A percentile compares a stretch with the other conserved stretches of the same genome.
Evolutionary conservation across 768 basidiomycete genomes (phyloP).

Genomic region (Porphyrellus cyaneotinctus): DNA sequence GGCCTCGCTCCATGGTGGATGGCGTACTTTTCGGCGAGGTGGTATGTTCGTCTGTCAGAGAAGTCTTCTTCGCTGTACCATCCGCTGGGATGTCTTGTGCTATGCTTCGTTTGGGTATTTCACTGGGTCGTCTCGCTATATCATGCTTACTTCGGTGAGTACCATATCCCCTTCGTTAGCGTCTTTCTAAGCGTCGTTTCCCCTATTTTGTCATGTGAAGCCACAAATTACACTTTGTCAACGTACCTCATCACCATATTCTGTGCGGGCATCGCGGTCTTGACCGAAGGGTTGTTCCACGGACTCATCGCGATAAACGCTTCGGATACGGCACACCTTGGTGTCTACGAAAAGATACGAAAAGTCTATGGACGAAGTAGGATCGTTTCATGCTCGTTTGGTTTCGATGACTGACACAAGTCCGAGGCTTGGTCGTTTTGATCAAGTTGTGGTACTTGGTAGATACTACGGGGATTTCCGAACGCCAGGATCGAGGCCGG

Average conservation of each 20-base stretch:
- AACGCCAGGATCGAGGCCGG: not conserved
- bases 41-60: slow-evolving; percentile 21
- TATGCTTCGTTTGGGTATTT: slow-evolving; percentile 24
- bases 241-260: slow-evolving; percentile 20
- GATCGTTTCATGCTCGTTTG: too few relatives aligned
- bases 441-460: slow-evolving; percentile 18
- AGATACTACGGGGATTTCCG: not conserved
- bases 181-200: not conserved
- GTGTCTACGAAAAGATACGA: slow-evolving; percentile 14
- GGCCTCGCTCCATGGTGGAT: slow-evolving; percentile 20
- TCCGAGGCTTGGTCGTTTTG: slow-evolving; percentile 11
- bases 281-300: slow-evolving; percentile 22
- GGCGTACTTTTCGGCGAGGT: slow-evolving; percentile 17
- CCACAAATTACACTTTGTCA: slow-evolving; percentile 8
- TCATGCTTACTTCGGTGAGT: slow-evolving; percentile 21
- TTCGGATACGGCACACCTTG: slow-evolving; percentile 13
- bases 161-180: not conserved
- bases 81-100: slow-evolving; percentile 21
- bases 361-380: slow-evolving; percentile 16
- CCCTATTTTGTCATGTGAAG: slow-evolving; percentile 5
- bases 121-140: slow-evolving; percentile 20
- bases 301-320: slow-evolving; percentile 8
- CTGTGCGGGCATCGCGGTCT: slow-evolving; percentile 9
- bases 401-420: not conserved
- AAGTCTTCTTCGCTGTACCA: slow-evolving; percentile 22